Evolutionary conservation across 805 yeast species (phyloP), one percentile per base, ranked within the genome.

Genomic region (Hanseniaspora occidentalis): DNA sequence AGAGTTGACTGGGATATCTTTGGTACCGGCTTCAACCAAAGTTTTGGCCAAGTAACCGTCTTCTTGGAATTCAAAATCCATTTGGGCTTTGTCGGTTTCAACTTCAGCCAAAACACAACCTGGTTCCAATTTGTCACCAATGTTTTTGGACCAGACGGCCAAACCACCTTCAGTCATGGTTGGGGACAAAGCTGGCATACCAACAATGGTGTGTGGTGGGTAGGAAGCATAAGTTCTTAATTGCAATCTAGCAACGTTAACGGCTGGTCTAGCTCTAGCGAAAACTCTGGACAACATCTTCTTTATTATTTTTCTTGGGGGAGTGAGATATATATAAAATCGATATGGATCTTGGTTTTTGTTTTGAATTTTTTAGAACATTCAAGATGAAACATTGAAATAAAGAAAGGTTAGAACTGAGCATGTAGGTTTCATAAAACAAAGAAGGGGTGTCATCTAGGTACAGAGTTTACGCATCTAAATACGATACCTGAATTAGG

Each of bases 101-200:
- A 89, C 81, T 67, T 89, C 97, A 45, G 96, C 96, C 51, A 89
- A 75, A 36, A 92, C 79, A 58, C 88, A 96, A 64, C 98, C 98
- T 17, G 96, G 92, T 23, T 72, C 55, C 50, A 92, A 75, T 61
- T 75, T 65, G 60, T 92, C 98, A 56, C 98, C 98, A 29, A 79
- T 84, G 35, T 73, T 64, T 69, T 88, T 92, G 59, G 77, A 73
- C 98, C 98, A 92, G 44, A 75, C 69, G 31, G 89, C 89, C 49
- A 92, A 69, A 62, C 77, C 80, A 60, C 98, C 98, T 58, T 84
- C 89, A 46, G 96, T 83, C 99, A 92, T 92, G 41, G 99, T 92
- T 49, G 99, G 98, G n/a, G 97, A 89, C 54, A 92, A 70, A 8
- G 99, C 98, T 37, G 98, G 99, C 98, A 92, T 92, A 60, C 79